phyloP scores from a whole-genome alignment of 2,329 filamentous ascomycete genomes.

The Ciborinia camelliae region DNA sequence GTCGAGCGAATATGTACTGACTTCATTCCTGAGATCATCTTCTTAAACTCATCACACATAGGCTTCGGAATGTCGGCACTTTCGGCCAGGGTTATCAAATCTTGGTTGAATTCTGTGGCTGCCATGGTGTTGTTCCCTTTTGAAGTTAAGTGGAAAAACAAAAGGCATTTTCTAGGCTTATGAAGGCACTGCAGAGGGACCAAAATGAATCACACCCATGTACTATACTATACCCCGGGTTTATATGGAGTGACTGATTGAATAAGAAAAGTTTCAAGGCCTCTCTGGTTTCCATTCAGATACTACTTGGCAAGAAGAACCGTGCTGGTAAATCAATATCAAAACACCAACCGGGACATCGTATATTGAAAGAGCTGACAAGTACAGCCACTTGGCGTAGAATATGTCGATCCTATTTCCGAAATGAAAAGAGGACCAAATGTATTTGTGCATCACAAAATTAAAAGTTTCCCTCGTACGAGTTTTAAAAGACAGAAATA shows the following conservation, averaged over 20 bases:
- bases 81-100: slow-evolving; percentile 38
- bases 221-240: neutral
- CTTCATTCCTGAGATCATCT: slow-evolving; percentile 32
- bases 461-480: neutral
- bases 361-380: neutral
- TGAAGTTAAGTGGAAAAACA: slow-evolving; percentile 7
- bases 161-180: slow-evolving; percentile 15
- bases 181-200: neutral
- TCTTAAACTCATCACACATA: slow-evolving; percentile 26
- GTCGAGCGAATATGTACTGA: slow-evolving; percentile 10
- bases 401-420: slow-evolving; percentile 6
- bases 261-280: neutral
- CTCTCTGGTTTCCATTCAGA: neutral
- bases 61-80: slow-evolving; percentile 25
- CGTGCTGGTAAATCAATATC: neutral
- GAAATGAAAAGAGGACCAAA: neutral
- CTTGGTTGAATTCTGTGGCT: slow-evolving; percentile 5
- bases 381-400: slow-evolving; percentile 12
- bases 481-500: slow-evolving; percentile 1
- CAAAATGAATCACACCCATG: slow-evolving; percentile 3
- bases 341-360: neutral
- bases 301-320: neutral
- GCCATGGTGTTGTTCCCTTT: slow-evolving; percentile 12
- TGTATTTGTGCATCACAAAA: neutral
- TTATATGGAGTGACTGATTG: neutral